These are phyloP conservation scores for Eurotiales sp. DNA, from an alignment of 2,329 filamentous ascomycete genomes.

Conservation along the genomic window DNA sequence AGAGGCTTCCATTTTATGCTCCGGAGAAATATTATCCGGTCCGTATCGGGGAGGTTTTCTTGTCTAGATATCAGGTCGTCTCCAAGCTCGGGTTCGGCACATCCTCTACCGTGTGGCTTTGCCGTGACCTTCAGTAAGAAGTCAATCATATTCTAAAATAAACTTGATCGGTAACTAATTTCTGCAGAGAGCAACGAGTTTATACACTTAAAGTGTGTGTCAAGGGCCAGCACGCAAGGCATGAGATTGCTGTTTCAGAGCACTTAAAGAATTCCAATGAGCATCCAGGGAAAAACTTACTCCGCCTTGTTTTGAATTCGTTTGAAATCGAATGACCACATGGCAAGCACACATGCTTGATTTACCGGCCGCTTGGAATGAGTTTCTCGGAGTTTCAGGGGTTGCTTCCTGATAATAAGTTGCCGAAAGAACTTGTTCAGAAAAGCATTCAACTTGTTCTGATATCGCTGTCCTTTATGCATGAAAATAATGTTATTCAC, in stretches of 20 bases:
- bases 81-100: conserved; percentile 35
- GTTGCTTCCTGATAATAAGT: conserved; percentile 21
- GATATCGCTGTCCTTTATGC: conserved; percentile 78
- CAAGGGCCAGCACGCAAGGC: conserved; percentile 10
- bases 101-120: conserved; percentile 37
- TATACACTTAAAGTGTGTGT: conserved; percentile 19
- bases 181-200: conserved; percentile 18
- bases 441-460: conserved; percentile 71
- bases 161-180: too few species aligned
- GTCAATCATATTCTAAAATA: too few species aligned
- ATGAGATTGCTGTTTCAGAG: conserved; percentile 25
- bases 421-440: conserved; percentile 23
- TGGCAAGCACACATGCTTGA: conserved; percentile 30
- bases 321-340: conserved; percentile 7
- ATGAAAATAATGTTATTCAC: conserved; percentile 44
- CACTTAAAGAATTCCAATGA: conserved; percentile 18
- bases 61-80: conserved; percentile 30
- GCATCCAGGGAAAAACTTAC: conserved; percentile 28
- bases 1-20: neutral
- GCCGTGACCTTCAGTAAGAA: conserved; percentile 28
- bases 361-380: conserved; percentile 43
- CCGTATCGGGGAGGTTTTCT: conserved; percentile 28
- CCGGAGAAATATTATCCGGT: conserved; percentile 23
- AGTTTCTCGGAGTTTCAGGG: conserved; percentile 37
- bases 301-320: conserved; percentile 17